Conservation (phyloP, 2,329 filamentous ascomycete genomes). For the Microcyclosporella mali region DNA sequence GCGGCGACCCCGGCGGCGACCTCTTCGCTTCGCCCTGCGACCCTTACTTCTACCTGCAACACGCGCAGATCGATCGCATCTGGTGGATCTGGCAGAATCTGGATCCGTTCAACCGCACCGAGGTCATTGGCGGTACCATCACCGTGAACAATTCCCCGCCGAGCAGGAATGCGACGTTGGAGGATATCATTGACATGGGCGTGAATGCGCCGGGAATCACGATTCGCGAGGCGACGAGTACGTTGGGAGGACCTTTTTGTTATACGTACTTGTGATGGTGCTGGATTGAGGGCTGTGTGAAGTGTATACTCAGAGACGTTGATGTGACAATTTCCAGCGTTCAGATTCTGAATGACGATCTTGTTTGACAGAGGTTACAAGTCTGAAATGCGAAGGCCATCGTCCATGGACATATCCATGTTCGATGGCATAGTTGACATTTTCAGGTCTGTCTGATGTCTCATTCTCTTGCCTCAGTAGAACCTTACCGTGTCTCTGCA, state of each 20-base stretch:
- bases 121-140: slow-evolving; percentile 11
- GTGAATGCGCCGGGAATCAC: slow-evolving; percentile 10
- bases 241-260: slow-evolving; percentile 15
- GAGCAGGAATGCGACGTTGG: slow-evolving; percentile 13
- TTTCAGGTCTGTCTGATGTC: too few species aligned
- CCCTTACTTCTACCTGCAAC: slow-evolving; percentile 45
- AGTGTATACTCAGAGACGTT: too few species aligned
- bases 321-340: too few species aligned
- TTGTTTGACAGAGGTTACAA: too few species aligned
- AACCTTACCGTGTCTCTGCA: too few species aligned
- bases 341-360: too few species aligned
- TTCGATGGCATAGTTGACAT: too few species aligned
- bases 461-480: too few species aligned
- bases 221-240: slow-evolving; percentile 16
- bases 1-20: slow-evolving; percentile 38
- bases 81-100: slow-evolving; percentile 49
- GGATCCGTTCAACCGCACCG: slow-evolving; percentile 21
- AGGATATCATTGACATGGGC: slow-evolving; percentile 16
- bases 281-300: background rate
- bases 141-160: slow-evolving; percentile 13
- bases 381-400: too few species aligned
- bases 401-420: too few species aligned
- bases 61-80: slow-evolving; percentile 38
- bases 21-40: slow-evolving; percentile 27
- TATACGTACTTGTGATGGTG: slow-evolving; percentile 14